These are phyloP conservation scores for Emmonsiellopsis sp. DNA, from an alignment of 2,329 filamentous ascomycete species.

Conservation along the genomic window DNA sequence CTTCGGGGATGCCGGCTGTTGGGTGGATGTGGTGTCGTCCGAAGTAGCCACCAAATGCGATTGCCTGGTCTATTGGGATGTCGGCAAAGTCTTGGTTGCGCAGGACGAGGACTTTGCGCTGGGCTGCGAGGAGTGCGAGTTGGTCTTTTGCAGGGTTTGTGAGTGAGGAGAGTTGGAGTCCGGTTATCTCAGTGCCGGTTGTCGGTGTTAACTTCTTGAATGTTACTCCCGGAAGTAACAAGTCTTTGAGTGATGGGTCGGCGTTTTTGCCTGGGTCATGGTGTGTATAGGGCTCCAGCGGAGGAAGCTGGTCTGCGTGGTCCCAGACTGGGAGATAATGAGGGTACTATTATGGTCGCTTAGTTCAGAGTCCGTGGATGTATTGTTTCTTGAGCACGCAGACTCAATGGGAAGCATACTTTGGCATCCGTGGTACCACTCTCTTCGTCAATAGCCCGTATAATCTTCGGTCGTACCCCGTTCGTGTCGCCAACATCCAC, in stretches of 20 bases:
- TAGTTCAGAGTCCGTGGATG: background rate
- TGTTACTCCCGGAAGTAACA: slow-evolving; percentile 44
- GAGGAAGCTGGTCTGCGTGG: slow-evolving; percentile 36
- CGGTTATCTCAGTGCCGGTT: slow-evolving; percentile 63
- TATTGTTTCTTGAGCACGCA: background rate
- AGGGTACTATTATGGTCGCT: slow-evolving; percentile 53
- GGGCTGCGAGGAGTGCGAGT: slow-evolving; percentile 47
- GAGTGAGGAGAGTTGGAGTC: slow-evolving; percentile 62
- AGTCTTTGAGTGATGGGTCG: slow-evolving; percentile 58
- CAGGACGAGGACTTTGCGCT: slow-evolving; percentile 61
- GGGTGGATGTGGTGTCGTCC: slow-evolving; percentile 76
- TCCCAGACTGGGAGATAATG: slow-evolving; percentile 69
- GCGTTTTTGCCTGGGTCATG: slow-evolving; percentile 69
- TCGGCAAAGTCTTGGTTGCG: slow-evolving; percentile 65
- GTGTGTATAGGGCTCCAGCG: slow-evolving; percentile 61
- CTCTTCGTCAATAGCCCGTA: background rate
- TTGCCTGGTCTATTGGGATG: slow-evolving; percentile 59
- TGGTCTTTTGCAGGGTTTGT: slow-evolving; percentile 64
- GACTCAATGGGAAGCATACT: background rate
- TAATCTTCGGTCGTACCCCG: background rate
- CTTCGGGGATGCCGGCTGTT: slow-evolving; percentile 64
- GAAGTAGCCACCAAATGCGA: slow-evolving; percentile 65
- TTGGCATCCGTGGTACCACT: background rate
- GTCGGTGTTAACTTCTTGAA: slow-evolving; percentile 59
- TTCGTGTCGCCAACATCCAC: background rate